These are phyloP conservation scores for Colletotrichum sublineola DNA, from an alignment of 2,329 filamentous ascomycete species.

Conservation along the genomic window DNA sequence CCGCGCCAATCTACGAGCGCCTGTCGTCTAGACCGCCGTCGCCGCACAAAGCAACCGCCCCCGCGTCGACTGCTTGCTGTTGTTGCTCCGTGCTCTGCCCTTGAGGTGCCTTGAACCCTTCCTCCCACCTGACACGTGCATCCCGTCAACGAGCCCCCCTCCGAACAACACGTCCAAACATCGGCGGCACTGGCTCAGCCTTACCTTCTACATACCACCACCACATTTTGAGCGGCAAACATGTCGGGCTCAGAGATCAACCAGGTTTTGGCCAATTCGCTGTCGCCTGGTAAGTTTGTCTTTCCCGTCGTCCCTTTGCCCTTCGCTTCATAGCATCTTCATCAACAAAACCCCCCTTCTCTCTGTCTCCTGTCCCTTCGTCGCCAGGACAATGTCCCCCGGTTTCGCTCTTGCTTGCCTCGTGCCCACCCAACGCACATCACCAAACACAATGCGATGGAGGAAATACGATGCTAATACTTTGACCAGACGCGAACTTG, in stretches of 20 bases:
- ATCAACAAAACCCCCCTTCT: slow-evolving; percentile 17
- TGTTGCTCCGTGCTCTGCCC: slow-evolving; percentile 12
- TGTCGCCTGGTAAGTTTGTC: slow-evolving; percentile 83
- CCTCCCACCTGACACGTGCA: slow-evolving; percentile 43
- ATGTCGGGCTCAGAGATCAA: slow-evolving; percentile 92
- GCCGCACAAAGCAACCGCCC: slow-evolving; percentile 11
- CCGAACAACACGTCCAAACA: slow-evolving; percentile 32
- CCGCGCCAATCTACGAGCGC: slow-evolving; percentile 26
- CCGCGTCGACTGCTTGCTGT: slow-evolving; percentile 22
- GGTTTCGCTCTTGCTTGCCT: slow-evolving; percentile 21
- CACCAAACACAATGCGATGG: slow-evolving; percentile 14
- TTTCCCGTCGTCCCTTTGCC: neutral
- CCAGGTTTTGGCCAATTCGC: slow-evolving; percentile 96
- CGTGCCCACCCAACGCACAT: slow-evolving; percentile 32
- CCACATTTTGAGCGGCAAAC: slow-evolving; percentile 53
- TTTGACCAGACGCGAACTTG: slow-evolving; percentile 81
- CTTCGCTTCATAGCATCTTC: slow-evolving; percentile 37
- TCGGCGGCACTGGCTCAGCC: slow-evolving; percentile 41
- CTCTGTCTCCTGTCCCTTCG: slow-evolving; percentile 18
- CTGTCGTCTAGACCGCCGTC: slow-evolving; percentile 27
- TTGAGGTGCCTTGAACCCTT: slow-evolving; percentile 37
- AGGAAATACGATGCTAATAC: slow-evolving; percentile 45
- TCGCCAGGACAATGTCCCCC: slow-evolving; percentile 27
- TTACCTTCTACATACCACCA: slow-evolving; percentile 30
- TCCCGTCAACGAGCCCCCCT: slow-evolving; percentile 39